Conservation (phyloP, 2,329 filamentous ascomycete species). For the Xylariaceae sp. region DNA sequence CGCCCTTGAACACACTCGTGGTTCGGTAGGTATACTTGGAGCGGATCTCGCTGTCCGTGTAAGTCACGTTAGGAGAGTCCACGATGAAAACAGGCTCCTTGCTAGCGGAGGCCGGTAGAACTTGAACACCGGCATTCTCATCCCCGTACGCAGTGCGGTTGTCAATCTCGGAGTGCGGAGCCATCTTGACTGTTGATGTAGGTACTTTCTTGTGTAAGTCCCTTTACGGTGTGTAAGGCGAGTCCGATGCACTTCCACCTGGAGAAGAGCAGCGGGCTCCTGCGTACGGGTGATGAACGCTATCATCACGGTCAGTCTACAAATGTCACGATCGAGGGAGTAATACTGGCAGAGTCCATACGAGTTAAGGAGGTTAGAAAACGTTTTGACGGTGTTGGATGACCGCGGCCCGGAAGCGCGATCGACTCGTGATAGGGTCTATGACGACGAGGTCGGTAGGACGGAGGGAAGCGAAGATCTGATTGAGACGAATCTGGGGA, state of each 20-base stretch:
- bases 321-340: conserved; percentile 8
- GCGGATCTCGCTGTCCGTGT: conserved; percentile 81
- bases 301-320: conserved; percentile 36
- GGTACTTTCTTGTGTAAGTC: conserved; percentile 16
- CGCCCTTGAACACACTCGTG: conserved; percentile 67
- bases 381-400: conserved; percentile 75
- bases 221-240: conserved; percentile 52
- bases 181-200: conserved; percentile 57
- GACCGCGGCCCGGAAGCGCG: conserved; percentile 58
- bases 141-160: conserved; percentile 56
- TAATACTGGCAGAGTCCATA: conserved; percentile 43
- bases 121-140: conserved; percentile 41
- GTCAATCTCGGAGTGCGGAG: conserved; percentile 74
- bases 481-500: background rate
- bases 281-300: conserved; percentile 93
- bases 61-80: conserved; percentile 85
- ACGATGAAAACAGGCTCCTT: conserved; percentile 70
- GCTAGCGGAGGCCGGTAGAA: conserved; percentile 28
- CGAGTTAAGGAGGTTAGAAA: conserved; percentile 98
- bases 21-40: conserved; percentile 97
- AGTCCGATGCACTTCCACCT: conserved; percentile 72
- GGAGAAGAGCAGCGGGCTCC: conserved; percentile 85
- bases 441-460: background rate
- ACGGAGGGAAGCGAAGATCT: background rate
- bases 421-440: conserved; percentile 36